These are phyloP conservation scores for Zasmidium citrigriseum DNA, from an alignment of 2,329 filamentous ascomycete species.

Conservation along the genomic window DNA sequence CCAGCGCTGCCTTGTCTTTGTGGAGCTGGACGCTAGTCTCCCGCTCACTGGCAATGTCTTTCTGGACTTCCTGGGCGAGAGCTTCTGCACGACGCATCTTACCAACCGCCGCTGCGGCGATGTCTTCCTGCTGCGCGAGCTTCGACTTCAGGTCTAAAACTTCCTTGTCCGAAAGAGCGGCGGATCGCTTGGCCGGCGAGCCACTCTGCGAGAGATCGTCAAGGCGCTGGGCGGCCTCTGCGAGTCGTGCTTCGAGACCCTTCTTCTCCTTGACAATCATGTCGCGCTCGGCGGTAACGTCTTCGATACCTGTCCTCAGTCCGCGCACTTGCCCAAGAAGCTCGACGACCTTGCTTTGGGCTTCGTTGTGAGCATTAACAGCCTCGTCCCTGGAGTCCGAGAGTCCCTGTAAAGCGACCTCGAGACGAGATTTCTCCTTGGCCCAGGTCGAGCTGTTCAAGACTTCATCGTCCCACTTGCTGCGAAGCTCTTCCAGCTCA, in stretches of 20 bases:
- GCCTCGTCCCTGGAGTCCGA: slow-evolving; percentile 92
- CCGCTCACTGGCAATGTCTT: slow-evolving; percentile 83
- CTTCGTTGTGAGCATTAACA: slow-evolving; percentile 88
- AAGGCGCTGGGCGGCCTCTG: slow-evolving; percentile 83
- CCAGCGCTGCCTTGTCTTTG: slow-evolving; percentile 84
- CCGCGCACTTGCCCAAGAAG: slow-evolving; percentile 86
- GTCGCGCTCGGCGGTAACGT: slow-evolving; percentile 82
- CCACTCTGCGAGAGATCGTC: slow-evolving; percentile 79
- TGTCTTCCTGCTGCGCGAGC: slow-evolving; percentile 90
- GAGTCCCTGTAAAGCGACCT: slow-evolving; percentile 85
- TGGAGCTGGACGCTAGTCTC: slow-evolving; percentile 79
- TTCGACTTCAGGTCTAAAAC: slow-evolving; percentile 85
- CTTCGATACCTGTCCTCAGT: slow-evolving; percentile 81
- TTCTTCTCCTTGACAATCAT: slow-evolving; percentile 85
- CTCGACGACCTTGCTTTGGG: slow-evolving; percentile 87
- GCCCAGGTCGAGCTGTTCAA: slow-evolving; percentile 97
- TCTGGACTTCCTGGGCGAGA: slow-evolving; percentile 83
- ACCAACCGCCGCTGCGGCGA: slow-evolving; percentile 85
- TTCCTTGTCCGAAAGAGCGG: slow-evolving; percentile 84
- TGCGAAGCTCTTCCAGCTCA: slow-evolving; percentile 89
- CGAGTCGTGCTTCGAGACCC: slow-evolving; percentile 77
- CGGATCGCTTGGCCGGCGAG: slow-evolving; percentile 84
- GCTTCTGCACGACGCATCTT: slow-evolving; percentile 97
- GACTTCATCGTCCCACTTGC: slow-evolving; percentile 98
- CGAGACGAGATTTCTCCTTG: slow-evolving; percentile 92